These are phyloP conservation scores for Stevia rebaudiana DNA, from an alignment of 140 eudicot species.

Conservation along the genomic window DNA sequence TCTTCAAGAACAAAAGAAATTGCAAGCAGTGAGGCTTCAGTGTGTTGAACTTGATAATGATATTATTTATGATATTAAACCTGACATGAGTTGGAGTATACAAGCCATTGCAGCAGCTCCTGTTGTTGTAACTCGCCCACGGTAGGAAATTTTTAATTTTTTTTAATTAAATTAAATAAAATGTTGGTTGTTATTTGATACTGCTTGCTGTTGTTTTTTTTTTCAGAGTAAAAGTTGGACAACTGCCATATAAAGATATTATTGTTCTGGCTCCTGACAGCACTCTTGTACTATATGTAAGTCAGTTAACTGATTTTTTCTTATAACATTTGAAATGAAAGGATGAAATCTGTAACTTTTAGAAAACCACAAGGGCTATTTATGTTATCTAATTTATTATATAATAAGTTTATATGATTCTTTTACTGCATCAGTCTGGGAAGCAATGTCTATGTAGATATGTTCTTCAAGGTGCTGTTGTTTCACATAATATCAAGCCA, in stretches of 20 bases:
- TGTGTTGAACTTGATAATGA: conserved; percentile 63
- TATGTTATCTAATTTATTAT: not conserved
- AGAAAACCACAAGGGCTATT: not conserved
- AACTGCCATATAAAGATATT: conserved; percentile 65
- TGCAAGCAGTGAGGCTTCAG: conserved; percentile 66
- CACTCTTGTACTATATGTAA: conserved; percentile 81
- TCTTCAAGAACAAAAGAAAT: conserved; percentile 90
- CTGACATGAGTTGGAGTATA: conserved; percentile 95
- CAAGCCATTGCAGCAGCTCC: conserved; percentile 91
- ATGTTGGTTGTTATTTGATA: conserved; percentile 1
- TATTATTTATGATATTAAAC: conserved; percentile 62
- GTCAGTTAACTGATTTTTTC: conserved; percentile 27
- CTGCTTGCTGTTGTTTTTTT: not conserved
- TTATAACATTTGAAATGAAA: not conserved
- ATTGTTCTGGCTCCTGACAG: conserved; percentile 70
- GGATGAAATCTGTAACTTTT: not conserved
- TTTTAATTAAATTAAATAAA: not conserved
- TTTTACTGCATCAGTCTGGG: conserved; percentile 60
- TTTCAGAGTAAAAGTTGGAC: conserved; percentile 69
- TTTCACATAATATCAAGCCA: conserved; percentile 30
- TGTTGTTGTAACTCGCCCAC: conserved; percentile 82
- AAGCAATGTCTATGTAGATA: conserved; percentile 87
- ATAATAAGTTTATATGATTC: conserved; percentile 4
- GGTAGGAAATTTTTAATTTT: conserved; percentile 36
- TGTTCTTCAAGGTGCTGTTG: conserved; percentile 41